Percentiles rank a stretch among this genome's conserved stretches.
These are phyloP conservation scores for Tulasnella calospora DNA, from an alignment of 768 basidiomycete species.

Conservation along the genomic window DNA sequence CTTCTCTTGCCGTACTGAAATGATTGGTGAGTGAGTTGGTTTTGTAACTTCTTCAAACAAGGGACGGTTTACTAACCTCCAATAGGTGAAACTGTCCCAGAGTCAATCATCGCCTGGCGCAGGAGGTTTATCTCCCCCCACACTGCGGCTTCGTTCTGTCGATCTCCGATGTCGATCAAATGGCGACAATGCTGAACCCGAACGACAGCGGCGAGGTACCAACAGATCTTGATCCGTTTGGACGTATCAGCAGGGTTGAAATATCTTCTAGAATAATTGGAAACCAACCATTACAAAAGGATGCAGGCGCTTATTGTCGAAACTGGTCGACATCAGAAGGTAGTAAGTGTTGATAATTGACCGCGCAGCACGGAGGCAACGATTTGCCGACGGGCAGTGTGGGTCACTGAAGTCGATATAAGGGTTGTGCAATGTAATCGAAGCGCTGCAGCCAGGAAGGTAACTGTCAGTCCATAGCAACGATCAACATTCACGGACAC, in stretches of 20 bases:
- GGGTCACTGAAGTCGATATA: constrained; percentile 72
- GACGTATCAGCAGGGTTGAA: background rate
- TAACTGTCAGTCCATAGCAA: constrained; percentile 15
- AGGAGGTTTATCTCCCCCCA: constrained; percentile 83
- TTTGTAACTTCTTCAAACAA: background rate
- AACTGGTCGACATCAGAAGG: constrained; percentile 70
- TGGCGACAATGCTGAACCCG: constrained; percentile 83
- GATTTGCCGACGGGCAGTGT: constrained; percentile 57
- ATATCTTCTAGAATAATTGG: constrained; percentile 36
- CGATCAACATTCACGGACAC: constrained; percentile 35
- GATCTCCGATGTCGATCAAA: constrained; percentile 76
- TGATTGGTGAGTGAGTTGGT: background rate
- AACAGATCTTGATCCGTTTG: constrained; percentile 51
- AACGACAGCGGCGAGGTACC: constrained; percentile 85
- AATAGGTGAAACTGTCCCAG: constrained; percentile 73
- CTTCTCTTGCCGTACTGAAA: constrained; percentile 71
- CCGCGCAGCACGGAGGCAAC: constrained; percentile 71
- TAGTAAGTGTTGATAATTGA: constrained; percentile 71
- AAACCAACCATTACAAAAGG: constrained; percentile 70
- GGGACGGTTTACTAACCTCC: constrained; percentile 52
- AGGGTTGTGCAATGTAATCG: constrained; percentile 80
- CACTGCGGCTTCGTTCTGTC: constrained; percentile 63
- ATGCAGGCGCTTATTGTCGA: constrained; percentile 73
- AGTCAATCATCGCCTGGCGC: constrained; percentile 79
- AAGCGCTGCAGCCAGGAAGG: constrained; percentile 48